Evolutionary conservation across 2,329 filamentous ascomycete genomes (phyloP).

Genomic region (Ilyonectria mors-panacis): DNA sequence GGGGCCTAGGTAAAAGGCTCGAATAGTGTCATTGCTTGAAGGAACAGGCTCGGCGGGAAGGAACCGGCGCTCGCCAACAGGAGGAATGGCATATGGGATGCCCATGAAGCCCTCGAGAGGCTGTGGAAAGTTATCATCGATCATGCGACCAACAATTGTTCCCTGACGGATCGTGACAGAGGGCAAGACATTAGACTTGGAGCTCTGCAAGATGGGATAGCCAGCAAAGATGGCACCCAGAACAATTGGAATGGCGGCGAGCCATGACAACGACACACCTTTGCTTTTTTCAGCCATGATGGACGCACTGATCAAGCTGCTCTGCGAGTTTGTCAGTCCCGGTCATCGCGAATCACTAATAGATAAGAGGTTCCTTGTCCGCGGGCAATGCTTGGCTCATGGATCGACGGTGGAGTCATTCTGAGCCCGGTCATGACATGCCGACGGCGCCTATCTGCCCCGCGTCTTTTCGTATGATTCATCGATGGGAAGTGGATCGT

Average conservation of each 20-base stretch:
- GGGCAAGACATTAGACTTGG: slow-evolving; percentile 24
- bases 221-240: slow-evolving; percentile 31
- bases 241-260: slow-evolving; percentile 37
- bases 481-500: slow-evolving; percentile 32
- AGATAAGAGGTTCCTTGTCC: slow-evolving; percentile 30
- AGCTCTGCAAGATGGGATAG: slow-evolving; percentile 29
- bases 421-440: slow-evolving; percentile 16
- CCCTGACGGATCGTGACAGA: slow-evolving; percentile 51
- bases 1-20: slow-evolving; percentile 45
- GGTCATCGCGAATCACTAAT: slow-evolving; percentile 12
- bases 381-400: neutral
- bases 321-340: neutral
- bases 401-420: slow-evolving; percentile 6
- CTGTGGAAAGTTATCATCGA: slow-evolving; percentile 51
- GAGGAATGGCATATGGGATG: slow-evolving; percentile 63
- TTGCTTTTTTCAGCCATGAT: slow-evolving; percentile 35
- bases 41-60: slow-evolving; percentile 51
- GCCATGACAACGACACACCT: slow-evolving; percentile 32
- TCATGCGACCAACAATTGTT: slow-evolving; percentile 48
- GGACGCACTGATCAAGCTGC: neutral
- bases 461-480: slow-evolving; percentile 29
- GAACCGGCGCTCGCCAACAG: slow-evolving; percentile 60
- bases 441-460: slow-evolving; percentile 37
- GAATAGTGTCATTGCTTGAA: slow-evolving; percentile 42
- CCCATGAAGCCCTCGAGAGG: slow-evolving; percentile 60